Base-by-base conservation (phyloP, 495 filamentous ascomycete genomes). In the Xylaria castorea region DNA sequence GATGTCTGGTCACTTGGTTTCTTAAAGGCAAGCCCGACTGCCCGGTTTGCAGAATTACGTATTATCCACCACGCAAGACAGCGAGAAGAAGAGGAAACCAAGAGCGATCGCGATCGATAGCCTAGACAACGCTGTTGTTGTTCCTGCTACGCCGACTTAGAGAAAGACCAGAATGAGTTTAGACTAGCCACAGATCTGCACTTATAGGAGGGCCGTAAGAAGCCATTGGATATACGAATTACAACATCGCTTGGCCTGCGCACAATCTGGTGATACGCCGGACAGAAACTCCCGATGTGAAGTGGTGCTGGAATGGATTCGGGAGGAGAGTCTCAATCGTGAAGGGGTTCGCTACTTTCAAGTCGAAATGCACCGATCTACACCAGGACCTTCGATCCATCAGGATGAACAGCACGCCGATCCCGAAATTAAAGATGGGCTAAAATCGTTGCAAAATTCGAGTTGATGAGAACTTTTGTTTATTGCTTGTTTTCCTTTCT, bases 1-100 rank as follows among this genome's bases (percentile, higher is more conserved):
- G 71, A 2, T 80, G 78, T 25, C 71, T 80, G 40, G 71, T 69
- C 11, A 74, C 70, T 0, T 80, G 75, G 78, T 77, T 76, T 22
- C 40, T 76, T 6, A 48, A 48, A 34, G 65, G 68, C 27, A 63
- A 75, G n/a, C 71, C 73, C 32, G 32, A 66, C 0, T 80, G 78
- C 51, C 78, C 78, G 0, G 65, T 80, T 5, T 80, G 78, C 32
- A 53, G 78, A 12, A 44, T 27, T 2, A 36, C 40, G 6, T 79
- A 75, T 44, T 78, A 74, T 34, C 66, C 72, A 32, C 53, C n/a
- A 38, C n/a, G 36, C n/a, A 22, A 38, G 1, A 14, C 18, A 12
- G n/a, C 5, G 5, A 3, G 14, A 8, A 22, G 30, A 27, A n/a
- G 16, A 14, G n/a, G 27, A 40, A 36, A 8, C 7, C n/a, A n/a